Evolutionary conservation across 2,329 filamentous ascomycete genomes (phyloP), one percentile per base, ranked within the genome.

Genomic region (Didymosphaeria variabile): DNA sequence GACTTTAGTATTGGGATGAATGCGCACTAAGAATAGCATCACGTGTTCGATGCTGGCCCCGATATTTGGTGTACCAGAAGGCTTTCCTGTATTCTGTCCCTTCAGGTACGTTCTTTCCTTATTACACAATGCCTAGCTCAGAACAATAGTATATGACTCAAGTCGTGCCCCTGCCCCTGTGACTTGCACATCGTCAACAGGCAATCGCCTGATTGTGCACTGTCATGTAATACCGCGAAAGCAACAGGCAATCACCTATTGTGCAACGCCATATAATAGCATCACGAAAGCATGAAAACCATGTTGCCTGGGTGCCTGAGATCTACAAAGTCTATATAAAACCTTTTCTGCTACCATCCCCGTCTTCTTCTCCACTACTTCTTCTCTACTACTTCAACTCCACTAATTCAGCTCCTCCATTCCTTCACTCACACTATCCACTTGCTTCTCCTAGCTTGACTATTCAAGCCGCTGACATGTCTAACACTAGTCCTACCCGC

Each of bases 401-500:
- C 3, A 26, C 13, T 5, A 31, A 21, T 17, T 31, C 21, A 21
- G 12, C 5, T 15, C 3, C 19, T 40, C n/a, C 13, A 6, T 9
- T 6, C 12, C n/a, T 13, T 32, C 32, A n/a, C 19, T 26, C 36
- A 38, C 38, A n/a, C 38, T n/a, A 7, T 6, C 17, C 38, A 40
- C 38, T 52, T 52, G 50, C 3, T 38, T 38, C n/a, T 7, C 17
- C 5, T n/a, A 19, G 5, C n/a, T 9, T 8, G 2, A 21, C n/a
- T 17, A n/a, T 21, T 32, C 29, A 21, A 13, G 26, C 26, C 26
- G 15, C 46, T 23, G 29, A 29, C 21, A 70, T 69, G 68, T n/a
- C 46, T 19, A 34, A 53, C 38, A 42, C 46, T 34, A 44, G 19
- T 9, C n/a, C 9, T 1, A 46, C 85, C 12, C 81, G 91, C 75